Percentiles rank a stretch among this genome's conserved stretches.
Evolutionary conservation across 1,284 basidiomycete species (phyloP).

Genomic region (Cerioporus squamosus): DNA sequence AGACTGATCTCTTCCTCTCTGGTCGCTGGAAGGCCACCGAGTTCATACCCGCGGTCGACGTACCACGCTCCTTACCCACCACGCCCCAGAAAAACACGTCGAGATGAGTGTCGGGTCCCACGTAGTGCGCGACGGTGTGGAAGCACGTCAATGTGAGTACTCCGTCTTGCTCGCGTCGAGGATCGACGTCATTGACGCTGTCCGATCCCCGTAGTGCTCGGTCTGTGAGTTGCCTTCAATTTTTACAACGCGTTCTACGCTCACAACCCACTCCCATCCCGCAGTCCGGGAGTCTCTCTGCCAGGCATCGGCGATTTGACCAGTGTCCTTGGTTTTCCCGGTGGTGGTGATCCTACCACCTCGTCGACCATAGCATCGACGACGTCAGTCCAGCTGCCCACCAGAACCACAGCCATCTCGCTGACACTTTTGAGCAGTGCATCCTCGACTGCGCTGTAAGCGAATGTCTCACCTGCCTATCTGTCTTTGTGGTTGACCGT

Average conservation of each 20-base stretch:
- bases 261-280: no score
- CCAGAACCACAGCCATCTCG: conserved; percentile 7
- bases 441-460: background rate
- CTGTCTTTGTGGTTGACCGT: no score
- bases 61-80: conserved; percentile 19
- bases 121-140: background rate
- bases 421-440: background rate
- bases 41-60: conserved; percentile 16
- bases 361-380: background rate
- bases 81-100: background rate
- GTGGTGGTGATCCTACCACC: no score
- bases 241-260: background rate
- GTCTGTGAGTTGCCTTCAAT: conserved; percentile 5
- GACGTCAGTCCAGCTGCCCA: conserved; percentile 4
- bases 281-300: background rate
- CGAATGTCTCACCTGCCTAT: no score
- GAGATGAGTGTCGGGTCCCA: background rate
- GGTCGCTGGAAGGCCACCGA: conserved; percentile 27
- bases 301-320: conserved; percentile 1
- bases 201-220: conserved; percentile 4
- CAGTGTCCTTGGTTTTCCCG: background rate
- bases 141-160: conserved; percentile 1
- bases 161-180: no score
- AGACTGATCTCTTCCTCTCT: conserved; percentile 8
- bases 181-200: background rate